Evolutionary conservation across 1,284 basidiomycete genomes (phyloP), one percentile per base, ranked within the genome.

Genomic region (Ustilago xerochloae): DNA sequence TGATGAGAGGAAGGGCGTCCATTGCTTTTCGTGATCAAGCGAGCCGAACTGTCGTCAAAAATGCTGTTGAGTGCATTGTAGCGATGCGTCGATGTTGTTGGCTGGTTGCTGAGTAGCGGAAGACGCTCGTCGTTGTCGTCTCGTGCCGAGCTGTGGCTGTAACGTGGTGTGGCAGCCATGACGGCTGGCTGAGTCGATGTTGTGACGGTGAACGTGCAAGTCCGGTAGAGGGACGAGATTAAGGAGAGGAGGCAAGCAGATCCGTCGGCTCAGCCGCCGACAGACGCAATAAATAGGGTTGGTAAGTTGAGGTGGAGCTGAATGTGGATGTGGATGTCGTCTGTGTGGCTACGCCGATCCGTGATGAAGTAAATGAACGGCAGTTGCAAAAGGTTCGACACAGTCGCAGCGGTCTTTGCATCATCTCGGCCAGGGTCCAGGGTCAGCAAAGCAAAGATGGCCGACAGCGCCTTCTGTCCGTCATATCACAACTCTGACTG

Each of bases 111-210:
- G 18, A 65, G 32, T 28, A 58, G 24, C 26, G 62, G 55, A 1
- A n/a, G 3, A 13, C 45, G 54, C 50, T 64, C 62, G 32, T 57
- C 13, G 8, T 57, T 36, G 32, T 57, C 13, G 8, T 57, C 36
- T 22, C 15, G 29, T 15, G 61, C 41, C 22, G 33, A 22, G 24
- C 20, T 22, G 13, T 15, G 22, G n/a, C 36, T 22, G 20, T n/a
- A 28, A 5, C 32, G 29, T 18, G 12, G n/a, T 33, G 20, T 33
- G 7, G 15, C 3, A 24, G 39, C 16, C 52, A 54, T 54, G 20
- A n/a, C 32, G 32, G 16, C 20, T 5, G 22, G 43, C 20, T 22
- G 16, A 45, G 47, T 8, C 9, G 29, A 16, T 18, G 45, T 15
- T n/a, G 13, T n/a, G n/a, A n/a, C n/a, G n/a, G n/a, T n/a, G n/a